Conservation (phyloP, 2,329 filamentous ascomycete genomes). For the Diaporthe velutina region DNA sequence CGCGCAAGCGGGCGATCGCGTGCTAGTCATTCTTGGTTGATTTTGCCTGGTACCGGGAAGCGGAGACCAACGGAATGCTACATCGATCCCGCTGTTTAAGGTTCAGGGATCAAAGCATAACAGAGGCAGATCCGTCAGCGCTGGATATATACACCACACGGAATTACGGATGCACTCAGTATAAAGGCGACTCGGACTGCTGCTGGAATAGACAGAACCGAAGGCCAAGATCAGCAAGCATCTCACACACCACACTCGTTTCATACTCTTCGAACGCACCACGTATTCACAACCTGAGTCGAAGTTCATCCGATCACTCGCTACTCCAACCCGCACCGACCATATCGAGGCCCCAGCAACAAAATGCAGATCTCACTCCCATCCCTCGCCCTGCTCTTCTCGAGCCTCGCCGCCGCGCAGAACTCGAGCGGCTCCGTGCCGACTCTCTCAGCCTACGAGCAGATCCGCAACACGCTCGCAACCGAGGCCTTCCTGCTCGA, state of each 20-base stretch:
- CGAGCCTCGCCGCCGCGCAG: conserved; percentile 6
- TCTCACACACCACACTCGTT: not conserved
- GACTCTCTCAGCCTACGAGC: conserved; percentile 20
- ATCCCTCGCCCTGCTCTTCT: not conserved
- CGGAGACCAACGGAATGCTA: not conserved
- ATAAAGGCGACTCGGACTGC: not conserved
- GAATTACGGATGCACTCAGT: not conserved
- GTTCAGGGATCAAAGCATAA: conserved; percentile 11
- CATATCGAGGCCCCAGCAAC: too few relatives aligned
- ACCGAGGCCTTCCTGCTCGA: conserved; percentile 18
- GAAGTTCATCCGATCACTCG: not conserved
- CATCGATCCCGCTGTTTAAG: not conserved
- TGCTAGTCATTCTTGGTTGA: not conserved
- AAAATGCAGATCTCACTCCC: conserved; percentile 3
- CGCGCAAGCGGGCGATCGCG: conserved; percentile 13
- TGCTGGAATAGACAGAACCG: not conserved
- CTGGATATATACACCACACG: not conserved
- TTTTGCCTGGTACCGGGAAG: not conserved
- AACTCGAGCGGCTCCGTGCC: not conserved
- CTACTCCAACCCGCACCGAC: not conserved
- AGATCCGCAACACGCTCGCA: conserved; percentile 24
- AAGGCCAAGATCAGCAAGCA: not conserved
- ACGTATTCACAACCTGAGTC: too few relatives aligned
- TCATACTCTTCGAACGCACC: too few relatives aligned
- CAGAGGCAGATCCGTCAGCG: not conserved